phyloP scores from a whole-genome alignment of 2,329 filamentous ascomycete genomes.

The Fusarium avenaceum region DNA sequence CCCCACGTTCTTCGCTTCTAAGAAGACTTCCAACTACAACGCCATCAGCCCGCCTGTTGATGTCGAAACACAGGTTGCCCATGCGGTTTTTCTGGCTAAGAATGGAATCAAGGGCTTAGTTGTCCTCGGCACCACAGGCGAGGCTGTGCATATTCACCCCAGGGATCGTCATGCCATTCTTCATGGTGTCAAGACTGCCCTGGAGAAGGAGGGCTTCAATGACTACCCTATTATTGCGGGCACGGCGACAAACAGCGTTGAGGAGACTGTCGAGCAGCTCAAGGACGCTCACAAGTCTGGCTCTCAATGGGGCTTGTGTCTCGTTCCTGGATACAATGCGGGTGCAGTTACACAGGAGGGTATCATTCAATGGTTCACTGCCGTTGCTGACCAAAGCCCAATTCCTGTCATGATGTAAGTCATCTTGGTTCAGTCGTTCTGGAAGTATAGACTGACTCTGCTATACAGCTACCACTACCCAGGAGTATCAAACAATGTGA shows the following conservation, averaged over 20 bases:
- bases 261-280: slow-evolving; percentile 71
- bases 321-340: slow-evolving; percentile 73
- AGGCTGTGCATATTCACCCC: slow-evolving; percentile 72
- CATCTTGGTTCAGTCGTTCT: not conserved
- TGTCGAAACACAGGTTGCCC: slow-evolving; percentile 68
- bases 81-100: slow-evolving; percentile 71
- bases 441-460: not conserved
- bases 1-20: slow-evolving; percentile 72
- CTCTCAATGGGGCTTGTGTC: slow-evolving; percentile 70
- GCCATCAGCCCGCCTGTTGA: slow-evolving; percentile 67
- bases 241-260: slow-evolving; percentile 71
- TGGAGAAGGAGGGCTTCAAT: slow-evolving; percentile 67
- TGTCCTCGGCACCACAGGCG: slow-evolving; percentile 73
- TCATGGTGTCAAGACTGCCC: slow-evolving; percentile 66
- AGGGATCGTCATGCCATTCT: slow-evolving; percentile 69
- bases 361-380: slow-evolving; percentile 69
- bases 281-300: slow-evolving; percentile 68
- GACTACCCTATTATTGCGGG: slow-evolving; percentile 73
- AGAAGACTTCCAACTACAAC: slow-evolving; percentile 58
- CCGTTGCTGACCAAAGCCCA: slow-evolving; percentile 69
- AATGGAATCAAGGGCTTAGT: slow-evolving; percentile 73
- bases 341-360: slow-evolving; percentile 67
- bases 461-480: slow-evolving; percentile 71
- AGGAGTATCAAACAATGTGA: slow-evolving; percentile 75
- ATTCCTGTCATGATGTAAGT: slow-evolving; percentile 71